Percentiles rank a stretch among this genome's conserved stretches.
Conservation (phyloP, 768 basidiomycete species). For the Lactarius tabidus region DNA sequence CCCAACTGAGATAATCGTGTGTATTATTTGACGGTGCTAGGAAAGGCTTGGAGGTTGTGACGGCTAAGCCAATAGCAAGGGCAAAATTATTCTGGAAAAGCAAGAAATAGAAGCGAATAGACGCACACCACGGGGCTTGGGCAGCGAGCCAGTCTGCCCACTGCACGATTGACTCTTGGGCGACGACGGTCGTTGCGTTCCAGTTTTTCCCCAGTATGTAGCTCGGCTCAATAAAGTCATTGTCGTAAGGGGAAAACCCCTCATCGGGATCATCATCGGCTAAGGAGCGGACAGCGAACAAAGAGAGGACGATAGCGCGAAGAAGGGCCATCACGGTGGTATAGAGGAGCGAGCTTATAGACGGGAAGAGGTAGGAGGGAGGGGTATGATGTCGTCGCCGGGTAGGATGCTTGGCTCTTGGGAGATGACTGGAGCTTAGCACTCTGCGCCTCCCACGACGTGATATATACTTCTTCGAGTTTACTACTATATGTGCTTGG, state of each 20-base stretch:
- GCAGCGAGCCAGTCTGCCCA: constrained; percentile 24
- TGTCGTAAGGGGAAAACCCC: constrained; percentile 17
- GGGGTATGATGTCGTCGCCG: not conserved
- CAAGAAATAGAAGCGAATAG: not conserved
- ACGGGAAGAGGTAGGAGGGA: not conserved
- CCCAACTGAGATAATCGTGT: constrained; percentile 25
- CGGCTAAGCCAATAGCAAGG: constrained; percentile 1
- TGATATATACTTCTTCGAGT: no score
- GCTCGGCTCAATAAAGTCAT: constrained; percentile 21
- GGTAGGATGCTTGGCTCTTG: not conserved
- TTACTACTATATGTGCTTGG: not conserved
- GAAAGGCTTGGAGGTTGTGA: constrained; percentile 27
- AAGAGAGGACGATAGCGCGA: constrained; percentile 8
- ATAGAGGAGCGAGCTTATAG: not conserved
- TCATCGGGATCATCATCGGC: constrained; percentile 4
- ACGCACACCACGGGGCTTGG: constrained; percentile 26
- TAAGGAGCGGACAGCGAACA: constrained; percentile 15
- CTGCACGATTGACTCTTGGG: constrained; percentile 22
- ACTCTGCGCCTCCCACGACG: constrained; percentile 25
- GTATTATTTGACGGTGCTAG: constrained; percentile 9
- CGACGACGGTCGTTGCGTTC: constrained; percentile 13
- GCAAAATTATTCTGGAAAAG: not conserved
- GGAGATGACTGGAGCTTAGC: constrained; percentile 27
- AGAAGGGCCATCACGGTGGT: not conserved
- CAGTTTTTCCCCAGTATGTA: constrained; percentile 19